Evolutionary conservation across 306 rosid species (phyloP).

Genomic region (Rosa persica): DNA sequence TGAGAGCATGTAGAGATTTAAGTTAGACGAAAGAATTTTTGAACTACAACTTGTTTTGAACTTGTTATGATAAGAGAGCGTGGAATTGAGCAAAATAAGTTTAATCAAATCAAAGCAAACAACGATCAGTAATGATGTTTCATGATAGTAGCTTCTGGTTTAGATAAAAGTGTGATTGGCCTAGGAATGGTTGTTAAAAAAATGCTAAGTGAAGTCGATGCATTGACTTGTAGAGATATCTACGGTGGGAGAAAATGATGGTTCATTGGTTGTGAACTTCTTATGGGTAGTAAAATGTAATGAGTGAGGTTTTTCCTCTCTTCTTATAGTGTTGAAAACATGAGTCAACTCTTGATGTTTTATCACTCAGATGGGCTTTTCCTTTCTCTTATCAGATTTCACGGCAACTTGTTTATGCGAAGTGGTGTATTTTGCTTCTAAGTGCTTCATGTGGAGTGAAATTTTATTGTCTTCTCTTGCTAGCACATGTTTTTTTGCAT

Average conservation of each 20-base stretch:
- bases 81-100: background rate
- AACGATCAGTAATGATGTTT: background rate
- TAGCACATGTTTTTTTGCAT: background rate
- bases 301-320: background rate
- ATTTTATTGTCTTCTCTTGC: background rate
- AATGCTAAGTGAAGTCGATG: background rate
- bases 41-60: background rate
- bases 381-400: background rate
- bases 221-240: background rate
- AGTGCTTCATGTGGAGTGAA: too few relatives aligned
- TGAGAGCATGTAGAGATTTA: background rate
- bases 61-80: background rate
- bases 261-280: background rate
- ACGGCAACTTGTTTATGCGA: background rate
- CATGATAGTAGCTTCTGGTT: background rate
- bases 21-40: too few relatives aligned
- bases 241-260: background rate
- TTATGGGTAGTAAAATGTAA: background rate
- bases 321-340: background rate
- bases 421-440: background rate
- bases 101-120: background rate
- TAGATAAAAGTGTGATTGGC: background rate
- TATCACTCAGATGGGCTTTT: background rate
- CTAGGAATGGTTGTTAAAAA: background rate
- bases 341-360: background rate